Evolutionary conservation across 2,329 filamentous ascomycete genomes (phyloP), one percentile per base, ranked within the genome.

Genomic region (Rasamsonia emersonii): DNA sequence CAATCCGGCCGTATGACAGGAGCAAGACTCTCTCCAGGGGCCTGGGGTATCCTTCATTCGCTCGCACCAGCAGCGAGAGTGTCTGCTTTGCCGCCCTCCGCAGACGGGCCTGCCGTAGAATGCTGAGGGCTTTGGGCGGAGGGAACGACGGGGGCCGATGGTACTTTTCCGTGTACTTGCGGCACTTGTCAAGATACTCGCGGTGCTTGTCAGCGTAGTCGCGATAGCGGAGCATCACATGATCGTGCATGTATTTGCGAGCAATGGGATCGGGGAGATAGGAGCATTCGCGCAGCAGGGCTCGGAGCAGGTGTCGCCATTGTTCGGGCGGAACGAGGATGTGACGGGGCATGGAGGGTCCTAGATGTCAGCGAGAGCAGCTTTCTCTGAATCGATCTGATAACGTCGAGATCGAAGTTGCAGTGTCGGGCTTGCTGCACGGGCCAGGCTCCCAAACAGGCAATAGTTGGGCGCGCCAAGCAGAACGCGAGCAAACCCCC

Each of bases 241-340:
- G 61, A 31, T 59, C 45, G 36, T 59, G 60, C 50, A 73, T 60
- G 53, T 69, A 72, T 18, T 42, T 33, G 41, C 68, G 65, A 23
- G 73, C 70, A 36, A 62, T 53, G 2, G 68, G 61, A 46, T 79
- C 74, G 17, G 76, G 74, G 23, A 79, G 67, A 44, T 79, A 79
- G 34, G 68, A 66, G 40, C 64, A 65, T 56, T 78, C 70, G 37
- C 75, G 69, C 23, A 79, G 65, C 7, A 76, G 61, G 15, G 67
- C 61, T 29, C 75, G 71, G 41, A 74, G 61, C 27, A 75, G 54
- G 46, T 71, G 66, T 18, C 46, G 49, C 59, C 58, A 62, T 48
- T 48, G 39, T 36, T 40, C 33, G 32, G 32, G 45, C 31, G 48
- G 42, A 33, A 44, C 46, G 32, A 50, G 47, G 28, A 47, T 41